Evolutionary conservation across 176 grass and related monocot species (phyloP).

Genomic region (Tillandsia fasciculata): DNA sequence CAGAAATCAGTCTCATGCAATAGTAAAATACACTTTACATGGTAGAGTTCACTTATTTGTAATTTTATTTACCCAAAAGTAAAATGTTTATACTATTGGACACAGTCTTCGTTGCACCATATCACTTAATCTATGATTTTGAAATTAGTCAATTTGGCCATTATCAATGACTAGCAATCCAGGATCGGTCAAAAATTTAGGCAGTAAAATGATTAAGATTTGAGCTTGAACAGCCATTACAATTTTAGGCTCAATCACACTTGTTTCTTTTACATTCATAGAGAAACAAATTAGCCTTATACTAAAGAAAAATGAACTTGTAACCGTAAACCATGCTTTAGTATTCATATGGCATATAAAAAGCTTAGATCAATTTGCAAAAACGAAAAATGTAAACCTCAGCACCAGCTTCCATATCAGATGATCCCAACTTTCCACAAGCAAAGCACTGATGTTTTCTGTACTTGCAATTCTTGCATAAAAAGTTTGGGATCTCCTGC

Average conservation of each 20-base stretch:
- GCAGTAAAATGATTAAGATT: too few relatives aligned
- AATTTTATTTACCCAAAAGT: background rate
- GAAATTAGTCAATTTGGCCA: too few relatives aligned
- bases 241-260: too few relatives aligned
- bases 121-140: too few relatives aligned
- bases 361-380: slow-evolving; percentile 2
- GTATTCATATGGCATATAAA: slow-evolving; percentile 3
- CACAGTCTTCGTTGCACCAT: too few relatives aligned
- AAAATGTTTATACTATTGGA: background rate
- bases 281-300: too few relatives aligned
- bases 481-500: slow-evolving; percentile 41
- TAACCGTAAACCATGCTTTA: background rate
- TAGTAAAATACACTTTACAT: background rate
- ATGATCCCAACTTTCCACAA: slow-evolving; percentile 43
- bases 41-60: background rate
- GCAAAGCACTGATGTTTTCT: slow-evolving; percentile 60
- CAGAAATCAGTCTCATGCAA: background rate
- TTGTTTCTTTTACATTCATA: too few relatives aligned
- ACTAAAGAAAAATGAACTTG: background rate
- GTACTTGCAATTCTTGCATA: slow-evolving; percentile 54
- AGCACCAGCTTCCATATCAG: slow-evolving; percentile 29
- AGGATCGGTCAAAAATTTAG: too few relatives aligned
- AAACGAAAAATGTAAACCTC: slow-evolving; percentile 29
- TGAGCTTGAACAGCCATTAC: too few relatives aligned
- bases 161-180: too few relatives aligned